Evolutionary conservation across 768 basidiomycete genomes (phyloP).

Genomic region (Sporobolomyces roseus): DNA sequence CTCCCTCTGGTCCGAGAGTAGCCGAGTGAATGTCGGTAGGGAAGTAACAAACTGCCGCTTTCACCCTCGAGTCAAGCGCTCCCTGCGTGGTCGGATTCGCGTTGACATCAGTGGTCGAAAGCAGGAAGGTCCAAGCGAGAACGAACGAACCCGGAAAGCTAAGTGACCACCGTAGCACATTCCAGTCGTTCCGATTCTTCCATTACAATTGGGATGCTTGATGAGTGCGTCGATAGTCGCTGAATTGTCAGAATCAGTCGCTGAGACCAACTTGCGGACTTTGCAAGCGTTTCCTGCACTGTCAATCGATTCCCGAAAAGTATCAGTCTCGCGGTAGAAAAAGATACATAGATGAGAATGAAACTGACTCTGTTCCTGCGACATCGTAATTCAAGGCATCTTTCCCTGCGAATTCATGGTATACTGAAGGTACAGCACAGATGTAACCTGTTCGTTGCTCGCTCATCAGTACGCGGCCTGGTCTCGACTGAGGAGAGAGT

Average conservation of each 20-base stretch:
- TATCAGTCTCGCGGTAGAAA: not conserved
- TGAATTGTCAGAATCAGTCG: constrained; percentile 86
- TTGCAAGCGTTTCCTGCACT: constrained; percentile 92
- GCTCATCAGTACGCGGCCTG: no score
- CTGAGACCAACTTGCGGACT: constrained; percentile 81
- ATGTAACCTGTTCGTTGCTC: constrained; percentile 44
- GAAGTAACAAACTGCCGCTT: constrained; percentile 87
- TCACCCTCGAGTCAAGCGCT: constrained; percentile 77
- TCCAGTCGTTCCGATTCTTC: constrained; percentile 83
- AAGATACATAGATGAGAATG: not conserved
- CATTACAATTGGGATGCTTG: constrained; percentile 77
- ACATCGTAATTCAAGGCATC: constrained; percentile 82
- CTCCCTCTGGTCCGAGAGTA: constrained; percentile 72
- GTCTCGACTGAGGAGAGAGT: not conserved
- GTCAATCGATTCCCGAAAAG: not conserved
- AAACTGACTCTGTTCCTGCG: constrained; percentile 58
- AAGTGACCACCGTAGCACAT: constrained; percentile 81
- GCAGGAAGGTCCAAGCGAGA: constrained; percentile 9
- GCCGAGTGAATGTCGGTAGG: constrained; percentile 83
- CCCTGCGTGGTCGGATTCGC: no score
- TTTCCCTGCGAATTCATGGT: constrained; percentile 88
- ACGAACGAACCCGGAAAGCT: constrained; percentile 53
- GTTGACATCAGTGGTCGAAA: not conserved
- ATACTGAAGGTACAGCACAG: constrained; percentile 52
- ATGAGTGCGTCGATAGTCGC: constrained; percentile 70